Evolutionary conservation across 2,329 filamentous ascomycete species (phyloP).

Genomic region (Esteya vermicola): DNA sequence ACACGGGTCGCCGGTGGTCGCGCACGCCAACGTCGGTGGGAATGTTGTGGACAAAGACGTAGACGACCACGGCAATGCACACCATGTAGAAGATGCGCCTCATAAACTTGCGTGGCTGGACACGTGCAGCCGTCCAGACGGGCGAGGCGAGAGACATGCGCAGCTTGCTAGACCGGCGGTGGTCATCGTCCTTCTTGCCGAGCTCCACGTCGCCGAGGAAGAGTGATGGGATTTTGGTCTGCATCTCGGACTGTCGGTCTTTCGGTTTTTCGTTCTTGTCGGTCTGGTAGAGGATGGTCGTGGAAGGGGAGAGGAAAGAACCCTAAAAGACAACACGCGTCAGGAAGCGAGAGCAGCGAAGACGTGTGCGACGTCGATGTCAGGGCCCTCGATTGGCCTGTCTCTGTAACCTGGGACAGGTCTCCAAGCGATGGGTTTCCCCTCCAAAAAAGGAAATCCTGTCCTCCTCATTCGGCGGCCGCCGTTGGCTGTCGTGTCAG

Average conservation of each 20-base stretch:
- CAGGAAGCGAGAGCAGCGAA: too few species aligned
- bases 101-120: conserved; percentile 34
- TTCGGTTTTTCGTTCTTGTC: too few species aligned
- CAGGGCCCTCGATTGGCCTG: neutral
- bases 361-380: too few species aligned
- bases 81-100: conserved; percentile 36
- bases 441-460: too few species aligned
- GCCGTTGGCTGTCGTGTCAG: too few species aligned
- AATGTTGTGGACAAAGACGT: conserved; percentile 51
- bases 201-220: conserved; percentile 40
- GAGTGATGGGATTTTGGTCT: conserved; percentile 26
- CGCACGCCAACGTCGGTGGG: conserved; percentile 29
- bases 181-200: conserved; percentile 47
- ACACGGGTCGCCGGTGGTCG: conserved; percentile 24
- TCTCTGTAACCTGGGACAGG: too few species aligned
- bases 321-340: too few species aligned
- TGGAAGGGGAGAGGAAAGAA: too few species aligned
- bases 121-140: neutral
- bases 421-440: too few species aligned
- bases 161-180: conserved; percentile 17
- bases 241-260: neutral
- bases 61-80: conserved; percentile 35
- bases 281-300: too few species aligned
- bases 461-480: too few species aligned
- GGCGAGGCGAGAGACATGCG: neutral